A percentile compares a stretch with the other conserved stretches of the same genome.
Conservation (phyloP, 495 filamentous ascomycete species). For the Chaetomium tenue region DNA sequence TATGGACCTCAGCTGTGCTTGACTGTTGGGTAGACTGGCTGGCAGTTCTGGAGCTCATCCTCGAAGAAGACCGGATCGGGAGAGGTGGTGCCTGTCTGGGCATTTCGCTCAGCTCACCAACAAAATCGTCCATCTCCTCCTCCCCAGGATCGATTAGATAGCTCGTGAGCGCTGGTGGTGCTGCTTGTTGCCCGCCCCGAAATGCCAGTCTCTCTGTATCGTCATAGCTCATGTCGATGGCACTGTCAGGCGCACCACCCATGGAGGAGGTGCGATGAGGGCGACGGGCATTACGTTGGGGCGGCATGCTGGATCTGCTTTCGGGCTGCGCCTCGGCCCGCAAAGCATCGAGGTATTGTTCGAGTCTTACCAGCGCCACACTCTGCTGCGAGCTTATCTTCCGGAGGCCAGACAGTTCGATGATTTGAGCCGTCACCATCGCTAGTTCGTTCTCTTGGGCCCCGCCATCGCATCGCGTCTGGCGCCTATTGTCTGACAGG, state of each 20-base stretch:
- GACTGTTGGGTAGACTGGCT: slow-evolving; percentile 8
- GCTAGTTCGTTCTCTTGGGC: slow-evolving; percentile 21
- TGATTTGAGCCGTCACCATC: slow-evolving; percentile 20
- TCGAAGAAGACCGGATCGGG: slow-evolving; percentile 40
- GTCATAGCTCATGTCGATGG: slow-evolving; percentile 42
- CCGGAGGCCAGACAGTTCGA: slow-evolving; percentile 12
- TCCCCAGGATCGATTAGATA: slow-evolving; percentile 3
- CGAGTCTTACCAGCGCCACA: slow-evolving; percentile 33
- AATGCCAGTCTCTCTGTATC: neutral
- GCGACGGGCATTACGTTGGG: slow-evolving; percentile 15
- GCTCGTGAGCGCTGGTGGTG: neutral
- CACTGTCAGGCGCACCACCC: slow-evolving; percentile 45
- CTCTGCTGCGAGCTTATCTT: slow-evolving; percentile 38
- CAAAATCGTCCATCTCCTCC: slow-evolving; percentile 40
- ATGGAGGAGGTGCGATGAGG: slow-evolving; percentile 30
- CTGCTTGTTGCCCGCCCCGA: neutral
- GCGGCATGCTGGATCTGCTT: slow-evolving; percentile 8
- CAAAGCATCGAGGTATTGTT: slow-evolving; percentile 39
- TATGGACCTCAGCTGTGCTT: slow-evolving; percentile 17
- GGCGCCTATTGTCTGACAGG: neutral
- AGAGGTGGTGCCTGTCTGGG: slow-evolving; percentile 40
- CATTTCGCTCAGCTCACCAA: slow-evolving; percentile 37
- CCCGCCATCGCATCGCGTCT: neutral
- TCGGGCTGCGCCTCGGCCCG: slow-evolving; percentile 33
- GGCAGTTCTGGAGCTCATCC: slow-evolving; percentile 24